Evolutionary conservation across 2,329 filamentous ascomycete genomes (phyloP).

Genomic region (Fusarium marasasianum): DNA sequence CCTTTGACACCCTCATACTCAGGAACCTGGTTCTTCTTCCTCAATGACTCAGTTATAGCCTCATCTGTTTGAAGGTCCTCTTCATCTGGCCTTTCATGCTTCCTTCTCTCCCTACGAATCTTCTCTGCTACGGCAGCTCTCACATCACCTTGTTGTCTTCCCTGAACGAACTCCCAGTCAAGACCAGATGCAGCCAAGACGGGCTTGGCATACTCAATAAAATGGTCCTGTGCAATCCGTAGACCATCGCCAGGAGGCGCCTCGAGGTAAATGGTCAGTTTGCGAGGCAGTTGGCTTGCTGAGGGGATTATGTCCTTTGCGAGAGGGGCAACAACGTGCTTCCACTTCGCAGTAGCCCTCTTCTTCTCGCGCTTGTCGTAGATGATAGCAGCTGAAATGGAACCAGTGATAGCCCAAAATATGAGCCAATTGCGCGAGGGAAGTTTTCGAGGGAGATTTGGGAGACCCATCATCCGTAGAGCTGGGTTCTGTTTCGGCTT

Average conservation of each 20-base stretch:
- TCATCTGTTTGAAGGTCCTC: slow-evolving; percentile 59
- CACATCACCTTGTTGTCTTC: slow-evolving; percentile 90
- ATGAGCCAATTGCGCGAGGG: slow-evolving; percentile 98
- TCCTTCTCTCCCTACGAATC: slow-evolving; percentile 76
- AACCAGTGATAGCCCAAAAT: slow-evolving; percentile 82
- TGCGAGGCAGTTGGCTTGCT: slow-evolving; percentile 78
- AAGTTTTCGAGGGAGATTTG: slow-evolving; percentile 82
- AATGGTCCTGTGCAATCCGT: slow-evolving; percentile 89
- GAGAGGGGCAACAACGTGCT: slow-evolving; percentile 83
- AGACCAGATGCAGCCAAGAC: slow-evolving; percentile 87
- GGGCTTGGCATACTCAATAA: slow-evolving; percentile 95
- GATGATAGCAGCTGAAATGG: slow-evolving; percentile 81
- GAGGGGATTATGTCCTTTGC: slow-evolving; percentile 76
- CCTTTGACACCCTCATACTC: slow-evolving; percentile 80
- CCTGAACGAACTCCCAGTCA: slow-evolving; percentile 97
- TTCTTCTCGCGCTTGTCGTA: slow-evolving; percentile 95
- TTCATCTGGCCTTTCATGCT: slow-evolving; percentile 62
- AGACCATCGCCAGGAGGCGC: slow-evolving; percentile 89
- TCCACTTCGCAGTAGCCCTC: slow-evolving; percentile 86
- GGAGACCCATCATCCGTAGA: slow-evolving; percentile 83
- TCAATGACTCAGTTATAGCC: slow-evolving; percentile 68
- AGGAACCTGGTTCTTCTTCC: slow-evolving; percentile 72
- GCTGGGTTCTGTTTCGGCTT: slow-evolving; percentile 70
- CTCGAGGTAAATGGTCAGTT: slow-evolving; percentile 85
- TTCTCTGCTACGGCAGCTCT: slow-evolving; percentile 86